Base-by-base conservation (phyloP, 495 filamentous ascomycete species). In the Xylaria grammica region DNA sequence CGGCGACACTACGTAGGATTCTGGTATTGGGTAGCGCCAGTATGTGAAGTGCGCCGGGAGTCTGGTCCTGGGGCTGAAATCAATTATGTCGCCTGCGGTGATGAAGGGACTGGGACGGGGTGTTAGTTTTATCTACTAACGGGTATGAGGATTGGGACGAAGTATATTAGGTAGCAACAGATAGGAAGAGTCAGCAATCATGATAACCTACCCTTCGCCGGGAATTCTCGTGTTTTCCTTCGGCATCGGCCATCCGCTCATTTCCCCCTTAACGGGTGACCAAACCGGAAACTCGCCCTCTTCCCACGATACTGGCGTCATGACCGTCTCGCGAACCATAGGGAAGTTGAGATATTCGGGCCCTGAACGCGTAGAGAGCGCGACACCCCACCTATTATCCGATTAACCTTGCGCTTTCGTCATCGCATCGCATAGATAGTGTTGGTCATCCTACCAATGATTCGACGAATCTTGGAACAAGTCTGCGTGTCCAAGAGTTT, bases 251-350 rank as follows among this genome's bases (percentile, higher is more conserved):
- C 78, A 80, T 54, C 80, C 78, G 44, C 59, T 78, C 75, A 82
- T 79, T 49, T 72, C 58, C 15, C 83, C 84, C 40, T 70, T 66
- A 67, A 87, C 75, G 4, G 72, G 74, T 19, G 80, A 74, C 63
- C 76, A 78, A 9, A 77, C 51, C 0, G 83, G 83, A 66, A 67
- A 79, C 32, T 79, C 60, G 2, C 70, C 77, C 0, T 71, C 60
- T 1, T 74, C 60, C 87, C 86, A 90, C 30, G 69, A 74, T 0
- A 84, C 84, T 0, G 83, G 77, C 3, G 79, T 78, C 54, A 90
- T 74, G 24, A 87, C 74, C 0, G 84, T 85, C 71, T 89, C 87
- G 0, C 87, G 71, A 24, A 84, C 86, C 85, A 89, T 87, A 26
- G 85, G 84, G 59, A 82, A 86, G 46, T 81, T 77, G n/a, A 78